Evolutionary conservation across 768 basidiomycete genomes (phyloP).

Genomic region (Favolaschia claudopus): DNA sequence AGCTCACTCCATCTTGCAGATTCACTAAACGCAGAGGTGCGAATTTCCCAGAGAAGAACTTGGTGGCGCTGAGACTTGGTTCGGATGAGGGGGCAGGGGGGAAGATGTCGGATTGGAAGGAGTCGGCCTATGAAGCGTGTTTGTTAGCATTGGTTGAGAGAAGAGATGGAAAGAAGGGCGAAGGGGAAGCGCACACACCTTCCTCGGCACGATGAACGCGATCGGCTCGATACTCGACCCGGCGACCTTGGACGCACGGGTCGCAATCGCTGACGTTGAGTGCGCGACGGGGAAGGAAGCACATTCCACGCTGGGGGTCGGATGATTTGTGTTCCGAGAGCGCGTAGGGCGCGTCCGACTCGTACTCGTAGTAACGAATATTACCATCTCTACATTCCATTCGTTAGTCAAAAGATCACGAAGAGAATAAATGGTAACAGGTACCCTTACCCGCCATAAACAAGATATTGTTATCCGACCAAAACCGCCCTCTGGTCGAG

Average conservation of each 20-base stretch:
- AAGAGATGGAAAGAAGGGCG: background rate
- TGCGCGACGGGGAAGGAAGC: slow-evolving; percentile 92
- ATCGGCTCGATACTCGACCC: slow-evolving; percentile 84
- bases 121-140: slow-evolving; percentile 68
- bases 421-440: slow-evolving; percentile 23
- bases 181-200: slow-evolving; percentile 53
- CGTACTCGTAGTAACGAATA: slow-evolving; percentile 97
- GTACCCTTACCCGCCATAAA: slow-evolving; percentile 94
- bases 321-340: slow-evolving; percentile 87
- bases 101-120: slow-evolving; percentile 97
- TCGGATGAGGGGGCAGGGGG: slow-evolving; percentile 88
- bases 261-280: slow-evolving; percentile 92
- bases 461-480: slow-evolving; percentile 91
- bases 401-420: no score
- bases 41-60: slow-evolving; percentile 89
- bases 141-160: background rate
- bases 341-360: slow-evolving; percentile 79
- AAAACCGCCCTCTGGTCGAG: slow-evolving; percentile 97
- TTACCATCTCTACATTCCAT: slow-evolving; percentile 93
- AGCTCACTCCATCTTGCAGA: slow-evolving; percentile 71
- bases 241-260: slow-evolving; percentile 89
- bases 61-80: slow-evolving; percentile 79
- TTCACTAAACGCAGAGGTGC: slow-evolving; percentile 80
- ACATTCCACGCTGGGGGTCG: slow-evolving; percentile 96
- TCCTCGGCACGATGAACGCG: slow-evolving; percentile 94